Evolutionary conservation across 306 rosid genomes (phyloP), one percentile per base, ranked within the genome.

Genomic region (Ochetophila trinervis): DNA sequence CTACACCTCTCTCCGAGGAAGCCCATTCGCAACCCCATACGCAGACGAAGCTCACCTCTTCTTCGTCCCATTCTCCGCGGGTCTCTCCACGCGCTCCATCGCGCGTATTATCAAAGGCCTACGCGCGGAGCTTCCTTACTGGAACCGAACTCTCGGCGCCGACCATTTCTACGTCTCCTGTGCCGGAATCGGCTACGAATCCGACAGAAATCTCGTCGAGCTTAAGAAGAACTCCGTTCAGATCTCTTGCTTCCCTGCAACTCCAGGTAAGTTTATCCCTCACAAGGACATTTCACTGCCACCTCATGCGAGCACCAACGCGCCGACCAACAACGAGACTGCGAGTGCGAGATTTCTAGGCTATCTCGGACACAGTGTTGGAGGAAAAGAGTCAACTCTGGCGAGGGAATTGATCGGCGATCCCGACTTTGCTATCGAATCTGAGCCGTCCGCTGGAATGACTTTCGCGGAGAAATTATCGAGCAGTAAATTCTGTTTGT

Each of bases 121-220:
- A 35, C 85, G 82, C 4, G 42, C 10, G 0, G 80, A 71, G 0
- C 52, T 65, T 23, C 92, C 97, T 0, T 85, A 72, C 80, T 90
- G 97, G 97, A 83, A 87, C 58, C 86, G 88, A 16, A 64, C 95
- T n/a, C 90, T 90, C 50, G 97, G 97, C 1, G 88, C 92, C 3
- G 97, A 90, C 73, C 97, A 90, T 64, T 81, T 87, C 63, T 87
- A 57, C 79, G 61, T 87, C 44, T 85, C 97, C 0, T 75, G 86
- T 51, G 35, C 45, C 14, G 90, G 87, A 0, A 20, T 82, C 23
- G 53, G 79, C 0, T 57, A 16, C 20, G 58, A 34, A 0, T 62
- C 86, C 3, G 84, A 83, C 53, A 78, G 97, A 7, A 84, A 73
- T 81, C 50, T 80, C 56, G 84, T 90, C 2, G 97, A 85, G 78